Evolutionary conservation across 305 asterid genomes (phyloP), one percentile per base, ranked within the genome.

Genomic region (Solanum chacoense): DNA sequence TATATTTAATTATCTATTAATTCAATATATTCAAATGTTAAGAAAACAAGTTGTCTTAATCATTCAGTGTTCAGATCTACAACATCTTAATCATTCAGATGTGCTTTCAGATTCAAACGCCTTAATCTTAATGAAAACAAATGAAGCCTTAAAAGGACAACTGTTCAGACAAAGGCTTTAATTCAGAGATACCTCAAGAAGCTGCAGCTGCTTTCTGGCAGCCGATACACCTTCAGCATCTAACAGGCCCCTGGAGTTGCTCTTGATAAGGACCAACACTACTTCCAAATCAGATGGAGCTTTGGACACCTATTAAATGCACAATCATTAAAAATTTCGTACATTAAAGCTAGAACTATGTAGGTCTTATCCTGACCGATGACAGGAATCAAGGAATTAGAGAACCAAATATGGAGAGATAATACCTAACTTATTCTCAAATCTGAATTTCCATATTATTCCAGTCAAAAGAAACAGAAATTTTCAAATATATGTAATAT

Each of bases 211-310:
- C 90, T 94, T 94, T 89, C 90, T 92, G 90, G 98, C 96, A 37
- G 94, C 94, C 36, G 93, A 94, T 90, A 90, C 90, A 72, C 91
- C 91, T 87, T 97, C 98, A 92, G 93, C 94, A n/a, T 93, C 99
- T 89, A 97, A 86, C 90, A 94, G 85, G 63, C 96, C 98, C 92
- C 93, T 94, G 90, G 95, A 95, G 90, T 73, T 91, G 93, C 91
- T 97, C 94, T 96, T 95, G 90, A 97, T 96, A 88, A 95, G 95
- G 42, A 97, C 96, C 92, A 97, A 92, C 93, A 94, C 93, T 50
- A 94, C 93, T 93, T 97, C 99, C 94, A 95, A 91, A 90, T 97
- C 99, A 89, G 99, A 96, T 69, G 99, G 99, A 67, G 98, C 89
- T 92, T 94, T 97, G 24, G 98, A 95, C 87, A 94, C 98, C 98